These are phyloP conservation scores for Basipetospora chlamydospora DNA, from an alignment of 2,329 filamentous ascomycete genomes.

Conservation along the genomic window DNA sequence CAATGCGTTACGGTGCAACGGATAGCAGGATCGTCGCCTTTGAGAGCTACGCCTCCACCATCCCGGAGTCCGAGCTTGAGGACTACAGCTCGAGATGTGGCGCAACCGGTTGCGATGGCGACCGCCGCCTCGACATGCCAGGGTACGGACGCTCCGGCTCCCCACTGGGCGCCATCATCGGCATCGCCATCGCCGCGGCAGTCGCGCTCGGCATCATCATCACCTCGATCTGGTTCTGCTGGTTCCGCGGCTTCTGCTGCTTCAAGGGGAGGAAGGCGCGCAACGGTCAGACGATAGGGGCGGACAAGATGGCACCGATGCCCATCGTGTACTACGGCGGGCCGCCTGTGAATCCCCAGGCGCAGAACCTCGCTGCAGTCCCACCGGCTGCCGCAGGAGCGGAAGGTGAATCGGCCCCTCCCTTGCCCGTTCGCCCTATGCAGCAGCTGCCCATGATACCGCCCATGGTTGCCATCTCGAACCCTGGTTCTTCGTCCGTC, in stretches of 20 bases:
- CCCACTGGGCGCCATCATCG: background rate
- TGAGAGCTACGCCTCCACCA: background rate
- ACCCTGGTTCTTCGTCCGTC: no score
- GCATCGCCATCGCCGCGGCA: background rate
- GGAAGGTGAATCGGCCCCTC: no score
- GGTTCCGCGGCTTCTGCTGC: slow-evolving; percentile 2
- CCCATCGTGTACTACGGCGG: no score
- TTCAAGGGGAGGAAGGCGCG: background rate
- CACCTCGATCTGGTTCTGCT: background rate
- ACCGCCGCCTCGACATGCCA: background rate
- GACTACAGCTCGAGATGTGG: background rate
- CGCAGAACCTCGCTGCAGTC: no score
- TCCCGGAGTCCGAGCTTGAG: slow-evolving; percentile 1
- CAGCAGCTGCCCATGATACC: no score
- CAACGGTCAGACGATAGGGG: background rate
- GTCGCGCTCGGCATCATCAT: background rate
- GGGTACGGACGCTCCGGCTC: background rate
- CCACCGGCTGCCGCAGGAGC: no score
- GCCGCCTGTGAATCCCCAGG: no score
- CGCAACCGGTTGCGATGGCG: background rate
- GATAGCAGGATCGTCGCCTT: slow-evolving; percentile 12
- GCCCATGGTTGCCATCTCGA: no score
- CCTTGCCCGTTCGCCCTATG: no score
- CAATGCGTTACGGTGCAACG: slow-evolving; percentile 45
- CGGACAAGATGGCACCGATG: no score